Evolutionary conservation across 2,329 filamentous ascomycete species (phyloP).

Genomic region (Cercospora beticola): DNA sequence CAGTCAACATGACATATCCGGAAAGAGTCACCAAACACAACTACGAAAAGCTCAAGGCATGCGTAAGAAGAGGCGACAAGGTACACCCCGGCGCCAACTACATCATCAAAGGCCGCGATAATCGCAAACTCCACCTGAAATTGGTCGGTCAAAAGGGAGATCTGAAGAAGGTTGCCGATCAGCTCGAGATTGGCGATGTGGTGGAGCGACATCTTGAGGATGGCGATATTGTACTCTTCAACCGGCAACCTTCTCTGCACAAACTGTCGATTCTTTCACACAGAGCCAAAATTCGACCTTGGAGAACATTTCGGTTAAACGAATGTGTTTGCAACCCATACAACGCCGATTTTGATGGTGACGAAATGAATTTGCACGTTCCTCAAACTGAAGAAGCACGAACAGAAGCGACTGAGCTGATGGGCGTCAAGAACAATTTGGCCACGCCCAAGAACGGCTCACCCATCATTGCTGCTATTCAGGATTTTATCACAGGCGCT

Average conservation of each 20-base stretch:
- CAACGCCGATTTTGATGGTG: constrained; percentile 98
- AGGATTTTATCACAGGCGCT: constrained; percentile 97
- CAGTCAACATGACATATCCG: constrained; percentile 93
- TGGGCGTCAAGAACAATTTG: constrained; percentile 97
- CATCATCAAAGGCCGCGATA: constrained; percentile 68
- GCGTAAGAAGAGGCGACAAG: constrained; percentile 72
- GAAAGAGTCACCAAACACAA: constrained; percentile 85
- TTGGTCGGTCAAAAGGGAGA: constrained; percentile 48
- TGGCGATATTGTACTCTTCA: constrained; percentile 94
- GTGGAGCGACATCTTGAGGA: constrained; percentile 95
- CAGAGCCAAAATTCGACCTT: constrained; percentile 86
- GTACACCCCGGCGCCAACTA: constrained; percentile 87
- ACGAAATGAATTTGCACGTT: constrained; percentile 98
- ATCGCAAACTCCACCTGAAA: constrained; percentile 72
- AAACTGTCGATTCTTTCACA: constrained; percentile 99
- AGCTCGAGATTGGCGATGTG: constrained; percentile 77
- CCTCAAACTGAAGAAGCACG: constrained; percentile 96
- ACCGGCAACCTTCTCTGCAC: constrained; percentile 94
- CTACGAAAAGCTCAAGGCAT: constrained; percentile 72
- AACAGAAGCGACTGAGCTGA: constrained; percentile 90
- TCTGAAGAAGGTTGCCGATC: constrained; percentile 67
- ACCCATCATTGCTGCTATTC: constrained; percentile 97
- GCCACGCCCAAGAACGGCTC: constrained; percentile 96
- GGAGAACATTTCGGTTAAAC: constrained; percentile 94
- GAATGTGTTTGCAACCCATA: constrained; percentile 98